Evolutionary conservation across 176 grass and related monocot genomes (phyloP).

Genomic region (Triticum monococcum): DNA sequence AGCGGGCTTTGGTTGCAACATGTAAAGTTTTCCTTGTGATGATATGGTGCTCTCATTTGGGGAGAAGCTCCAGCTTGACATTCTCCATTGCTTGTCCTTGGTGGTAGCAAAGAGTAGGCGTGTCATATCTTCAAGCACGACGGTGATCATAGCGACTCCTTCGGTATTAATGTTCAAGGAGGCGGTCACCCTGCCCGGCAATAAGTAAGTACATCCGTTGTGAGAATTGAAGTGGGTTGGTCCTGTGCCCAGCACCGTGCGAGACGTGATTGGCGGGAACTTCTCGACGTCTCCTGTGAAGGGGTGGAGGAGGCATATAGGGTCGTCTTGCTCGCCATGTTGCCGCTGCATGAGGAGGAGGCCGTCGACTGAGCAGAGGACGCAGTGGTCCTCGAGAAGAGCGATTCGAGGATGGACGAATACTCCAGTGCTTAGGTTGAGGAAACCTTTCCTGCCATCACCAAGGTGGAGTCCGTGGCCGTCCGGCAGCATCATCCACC

Average conservation of each 20-base stretch:
- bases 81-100: neutral
- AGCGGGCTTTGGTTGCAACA: fast-evolving
- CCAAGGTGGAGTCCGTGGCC: too few relatives aligned
- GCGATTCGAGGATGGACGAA: too few relatives aligned
- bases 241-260: too few relatives aligned
- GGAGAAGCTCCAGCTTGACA: neutral
- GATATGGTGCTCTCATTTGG: neutral
- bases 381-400: too few relatives aligned
- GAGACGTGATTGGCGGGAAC: neutral
- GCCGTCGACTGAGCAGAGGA: too few relatives aligned
- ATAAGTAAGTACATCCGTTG: neutral
- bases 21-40: neutral
- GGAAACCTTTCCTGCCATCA: too few relatives aligned
- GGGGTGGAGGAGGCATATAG: neutral
- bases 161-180: neutral
- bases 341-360: neutral
- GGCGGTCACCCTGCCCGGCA: neutral
- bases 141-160: neutral
- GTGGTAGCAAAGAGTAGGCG: neutral
- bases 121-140: too few relatives aligned
- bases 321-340: neutral
- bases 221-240: neutral
- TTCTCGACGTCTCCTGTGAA: neutral
- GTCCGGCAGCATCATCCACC: too few relatives aligned
- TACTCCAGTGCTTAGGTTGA: too few relatives aligned